Percentiles rank a stretch among this genome's conserved stretches.
phyloP scores from a whole-genome alignment of 495 filamentous ascomycete species.

The Aspergillus steynii region DNA sequence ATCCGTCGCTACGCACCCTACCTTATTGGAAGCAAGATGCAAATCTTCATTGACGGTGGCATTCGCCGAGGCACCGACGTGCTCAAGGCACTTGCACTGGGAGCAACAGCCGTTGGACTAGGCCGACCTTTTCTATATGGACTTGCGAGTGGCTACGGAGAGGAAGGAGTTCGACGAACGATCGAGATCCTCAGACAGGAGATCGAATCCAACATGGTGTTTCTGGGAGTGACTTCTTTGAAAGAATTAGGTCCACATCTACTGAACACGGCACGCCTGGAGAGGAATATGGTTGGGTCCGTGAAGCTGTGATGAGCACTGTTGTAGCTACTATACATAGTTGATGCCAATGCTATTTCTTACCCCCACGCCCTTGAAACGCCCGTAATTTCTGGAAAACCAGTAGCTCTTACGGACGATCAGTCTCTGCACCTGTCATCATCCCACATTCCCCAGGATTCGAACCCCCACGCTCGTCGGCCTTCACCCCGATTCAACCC shows the following conservation, averaged over 20 bases:
- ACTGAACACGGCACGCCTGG: slow-evolving; percentile 38
- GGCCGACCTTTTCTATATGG: slow-evolving; percentile 84
- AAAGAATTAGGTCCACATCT: slow-evolving; percentile 32
- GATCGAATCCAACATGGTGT: slow-evolving; percentile 42
- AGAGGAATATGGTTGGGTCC: slow-evolving; percentile 35
- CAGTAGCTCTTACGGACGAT: neutral
- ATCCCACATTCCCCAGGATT: neutral
- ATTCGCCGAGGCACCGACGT: slow-evolving; percentile 83
- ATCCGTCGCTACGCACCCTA: slow-evolving; percentile 66
- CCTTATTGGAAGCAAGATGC: slow-evolving; percentile 61
- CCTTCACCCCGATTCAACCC: slow-evolving; percentile 9
- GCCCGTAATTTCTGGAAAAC: neutral
- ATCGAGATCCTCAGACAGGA: slow-evolving; percentile 38
- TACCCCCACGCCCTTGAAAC: slow-evolving; percentile 5
- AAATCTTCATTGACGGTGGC: slow-evolving; percentile 83
- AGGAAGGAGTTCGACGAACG: slow-evolving; percentile 33
- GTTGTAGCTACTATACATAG: neutral
- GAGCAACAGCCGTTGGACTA: slow-evolving; percentile 82
- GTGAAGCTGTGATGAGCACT: slow-evolving; percentile 32
- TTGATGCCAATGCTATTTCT: neutral
- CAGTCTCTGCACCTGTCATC: neutral
- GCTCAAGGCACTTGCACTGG: slow-evolving; percentile 82
- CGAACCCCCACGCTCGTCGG: slow-evolving; percentile 2
- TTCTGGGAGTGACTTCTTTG: slow-evolving; percentile 32
- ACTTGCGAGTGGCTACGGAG: slow-evolving; percentile 62